phyloP scores from a whole-genome alignment of 1,284 basidiomycete genomes.

The Omphalotus olearius region DNA sequence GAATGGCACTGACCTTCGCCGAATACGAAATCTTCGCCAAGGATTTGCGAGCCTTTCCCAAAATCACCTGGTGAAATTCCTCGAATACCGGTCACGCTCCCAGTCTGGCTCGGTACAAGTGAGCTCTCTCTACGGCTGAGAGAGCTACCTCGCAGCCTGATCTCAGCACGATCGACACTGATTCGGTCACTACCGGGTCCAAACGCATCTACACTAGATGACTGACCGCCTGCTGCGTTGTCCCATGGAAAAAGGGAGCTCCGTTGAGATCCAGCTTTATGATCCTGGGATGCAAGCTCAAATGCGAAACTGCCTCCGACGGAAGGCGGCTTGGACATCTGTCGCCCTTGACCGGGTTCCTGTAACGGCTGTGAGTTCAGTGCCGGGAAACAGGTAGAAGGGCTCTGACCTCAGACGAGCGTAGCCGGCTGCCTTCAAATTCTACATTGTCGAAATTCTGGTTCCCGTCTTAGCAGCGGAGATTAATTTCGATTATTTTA shows the following conservation, averaged over 20 bases:
- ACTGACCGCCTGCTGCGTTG: constrained; percentile 58
- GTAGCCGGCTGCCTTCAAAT: constrained; percentile 21
- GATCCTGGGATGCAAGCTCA: constrained; percentile 33
- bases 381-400: not conserved
- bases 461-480: constrained; percentile 6
- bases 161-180: constrained; percentile 47
- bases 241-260: constrained; percentile 80
- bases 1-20: constrained; percentile 37
- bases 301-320: constrained; percentile 41
- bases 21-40: constrained; percentile 61
- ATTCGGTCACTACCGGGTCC: constrained; percentile 40
- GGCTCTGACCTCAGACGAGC: constrained; percentile 62
- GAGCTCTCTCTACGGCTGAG: constrained; percentile 46
- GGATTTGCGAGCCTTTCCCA: constrained; percentile 32
- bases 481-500: not conserved
- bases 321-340: constrained; percentile 49
- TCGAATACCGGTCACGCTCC: constrained; percentile 33
- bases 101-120: constrained; percentile 39
- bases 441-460: constrained; percentile 14
- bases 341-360: constrained; percentile 78
- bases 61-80: constrained; percentile 47
- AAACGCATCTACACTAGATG: constrained; percentile 42
- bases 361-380: constrained; percentile 23
- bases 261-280: constrained; percentile 50
- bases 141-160: constrained; percentile 50